These are phyloP conservation scores for Cardiosporidium cionae DNA, from an alignment of 169 alveolate species.

Conservation along the genomic window DNA sequence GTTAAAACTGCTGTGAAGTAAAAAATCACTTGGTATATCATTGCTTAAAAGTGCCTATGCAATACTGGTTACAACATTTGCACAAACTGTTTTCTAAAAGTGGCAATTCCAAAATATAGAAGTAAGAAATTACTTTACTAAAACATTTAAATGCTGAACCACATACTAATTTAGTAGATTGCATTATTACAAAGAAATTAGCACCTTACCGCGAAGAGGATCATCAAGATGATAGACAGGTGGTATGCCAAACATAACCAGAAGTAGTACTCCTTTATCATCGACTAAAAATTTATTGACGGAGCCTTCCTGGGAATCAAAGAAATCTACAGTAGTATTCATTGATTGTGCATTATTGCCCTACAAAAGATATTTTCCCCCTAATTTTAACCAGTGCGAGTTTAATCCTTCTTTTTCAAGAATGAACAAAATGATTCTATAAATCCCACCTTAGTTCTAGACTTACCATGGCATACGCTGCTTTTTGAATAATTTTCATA, in stretches of 20 bases:
- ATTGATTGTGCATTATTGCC: no score
- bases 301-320: constrained; percentile 47
- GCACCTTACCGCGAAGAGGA: constrained; percentile 39
- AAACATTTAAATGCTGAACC: no score
- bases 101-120: no score
- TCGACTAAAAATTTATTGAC: constrained; percentile 68
- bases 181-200: background rate
- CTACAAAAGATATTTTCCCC: no score
- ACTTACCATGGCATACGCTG: constrained; percentile 30
- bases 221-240: constrained; percentile 55
- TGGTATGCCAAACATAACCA: constrained; percentile 54
- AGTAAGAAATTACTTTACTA: no score
- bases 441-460: no score
- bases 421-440: background rate
- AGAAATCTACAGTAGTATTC: background rate
- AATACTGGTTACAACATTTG: background rate
- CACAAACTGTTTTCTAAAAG: background rate
- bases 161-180: no score
- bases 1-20: constrained; percentile 35
- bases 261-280: constrained; percentile 59
- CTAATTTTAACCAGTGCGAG: no score
- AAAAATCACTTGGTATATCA: no score
- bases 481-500: constrained; percentile 42
- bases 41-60: background rate
- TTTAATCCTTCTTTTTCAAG: no score